Percentiles rank a stretch among this genome's conserved stretches.
phyloP scores from a whole-genome alignment of 495 filamentous ascomycete genomes.

The Choiromyces venosus region DNA sequence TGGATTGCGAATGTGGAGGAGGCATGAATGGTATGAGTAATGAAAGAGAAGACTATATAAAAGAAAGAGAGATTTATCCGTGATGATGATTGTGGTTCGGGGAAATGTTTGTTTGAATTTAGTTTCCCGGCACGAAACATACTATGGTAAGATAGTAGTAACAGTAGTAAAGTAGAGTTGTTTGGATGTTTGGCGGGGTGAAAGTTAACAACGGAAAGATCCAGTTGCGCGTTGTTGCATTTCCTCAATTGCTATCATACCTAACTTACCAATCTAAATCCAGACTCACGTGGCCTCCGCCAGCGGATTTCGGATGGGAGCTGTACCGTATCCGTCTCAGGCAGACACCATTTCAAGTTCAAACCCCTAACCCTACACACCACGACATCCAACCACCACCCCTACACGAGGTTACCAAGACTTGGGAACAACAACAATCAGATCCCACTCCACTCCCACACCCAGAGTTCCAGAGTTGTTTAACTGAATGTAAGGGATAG shows the following conservation, averaged over 20 bases:
- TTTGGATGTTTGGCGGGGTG: neutral
- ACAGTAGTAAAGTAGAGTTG: no score
- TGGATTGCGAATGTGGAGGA: neutral
- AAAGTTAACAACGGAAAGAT: neutral
- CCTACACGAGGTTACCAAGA: neutral
- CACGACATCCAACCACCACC: neutral
- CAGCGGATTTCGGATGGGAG: neutral
- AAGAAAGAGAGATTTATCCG: neutral
- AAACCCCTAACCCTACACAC: conserved; percentile 1
- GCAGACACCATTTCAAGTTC: neutral
- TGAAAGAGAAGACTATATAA: neutral
- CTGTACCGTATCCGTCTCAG: neutral
- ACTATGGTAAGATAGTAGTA: no score
- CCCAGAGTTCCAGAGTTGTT: neutral
- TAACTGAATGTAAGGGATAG: neutral
- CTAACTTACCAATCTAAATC: neutral
- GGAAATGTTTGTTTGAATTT: neutral
- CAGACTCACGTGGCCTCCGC: neutral
- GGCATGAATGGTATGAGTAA: neutral
- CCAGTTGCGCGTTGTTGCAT: neutral
- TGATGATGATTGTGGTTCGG: neutral
- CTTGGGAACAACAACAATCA: neutral
- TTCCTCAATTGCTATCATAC: neutral
- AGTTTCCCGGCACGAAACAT: neutral
- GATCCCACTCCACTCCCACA: no score